These are phyloP conservation scores for Xylaria sp. DNA, from an alignment of 2,329 filamentous ascomycete species.

Conservation along the genomic window DNA sequence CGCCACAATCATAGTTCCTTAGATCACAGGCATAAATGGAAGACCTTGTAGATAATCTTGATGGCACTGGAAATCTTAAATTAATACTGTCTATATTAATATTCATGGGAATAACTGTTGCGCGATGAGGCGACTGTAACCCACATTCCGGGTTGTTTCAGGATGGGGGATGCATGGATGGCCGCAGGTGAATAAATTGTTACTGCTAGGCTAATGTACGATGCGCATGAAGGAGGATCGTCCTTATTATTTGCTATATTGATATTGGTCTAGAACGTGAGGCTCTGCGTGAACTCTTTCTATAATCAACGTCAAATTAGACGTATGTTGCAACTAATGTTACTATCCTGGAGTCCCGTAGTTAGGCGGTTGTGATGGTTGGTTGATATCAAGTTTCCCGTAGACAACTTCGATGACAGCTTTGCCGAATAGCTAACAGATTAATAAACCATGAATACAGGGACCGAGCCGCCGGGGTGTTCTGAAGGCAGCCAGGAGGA, in stretches of 20 bases:
- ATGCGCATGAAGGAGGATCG: constrained; percentile 9
- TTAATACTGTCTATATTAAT: too few species aligned
- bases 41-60: neutral
- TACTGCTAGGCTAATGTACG: constrained; percentile 2
- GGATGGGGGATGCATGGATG: neutral
- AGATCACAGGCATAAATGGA: neutral
- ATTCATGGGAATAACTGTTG: too few species aligned
- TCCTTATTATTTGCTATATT: neutral
- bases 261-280: constrained; percentile 12
- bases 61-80: too few species aligned
- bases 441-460: neutral
- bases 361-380: neutral
- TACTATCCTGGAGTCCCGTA: neutral
- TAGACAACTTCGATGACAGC: neutral
- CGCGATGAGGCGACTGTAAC: neutral
- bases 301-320: neutral
- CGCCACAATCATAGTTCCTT: neutral
- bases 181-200: neutral
- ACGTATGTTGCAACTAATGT: neutral
- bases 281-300: constrained; percentile 14
- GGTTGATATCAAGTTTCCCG: neutral
- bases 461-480: neutral
- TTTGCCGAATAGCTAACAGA: neutral
- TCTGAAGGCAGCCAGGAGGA: neutral
- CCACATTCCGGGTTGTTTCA: neutral